These are phyloP conservation scores for Halenospora varia DNA, from an alignment of 495 filamentous ascomycete species.

Conservation along the genomic window DNA sequence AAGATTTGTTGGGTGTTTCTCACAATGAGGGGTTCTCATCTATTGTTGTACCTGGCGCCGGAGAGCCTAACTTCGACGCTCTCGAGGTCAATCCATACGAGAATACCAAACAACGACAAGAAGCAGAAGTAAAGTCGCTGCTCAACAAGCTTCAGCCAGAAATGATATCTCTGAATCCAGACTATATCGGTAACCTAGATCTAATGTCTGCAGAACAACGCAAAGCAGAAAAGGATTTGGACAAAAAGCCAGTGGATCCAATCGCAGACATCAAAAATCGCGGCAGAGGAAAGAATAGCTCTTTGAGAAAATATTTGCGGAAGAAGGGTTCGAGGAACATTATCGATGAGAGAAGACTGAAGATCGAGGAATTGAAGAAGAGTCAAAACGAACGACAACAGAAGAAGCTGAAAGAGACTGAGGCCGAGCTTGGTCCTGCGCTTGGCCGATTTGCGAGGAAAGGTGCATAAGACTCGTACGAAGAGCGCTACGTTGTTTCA, in stretches of 20 bases:
- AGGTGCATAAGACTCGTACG: slow-evolving; percentile 11
- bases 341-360: slow-evolving; percentile 79
- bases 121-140: slow-evolving; percentile 82
- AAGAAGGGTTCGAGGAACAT: slow-evolving; percentile 90
- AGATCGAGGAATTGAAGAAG: slow-evolving; percentile 63
- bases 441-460: slow-evolving; percentile 64
- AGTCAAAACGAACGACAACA: slow-evolving; percentile 57
- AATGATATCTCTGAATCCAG: slow-evolving; percentile 93
- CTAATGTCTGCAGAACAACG: slow-evolving; percentile 67
- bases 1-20: slow-evolving; percentile 82
- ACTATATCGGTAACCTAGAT: slow-evolving; percentile 84
- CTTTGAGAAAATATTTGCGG: slow-evolving; percentile 76
- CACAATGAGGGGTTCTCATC: slow-evolving; percentile 86
- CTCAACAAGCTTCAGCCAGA: slow-evolving; percentile 93
- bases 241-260: slow-evolving; percentile 64
- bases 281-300: slow-evolving; percentile 88
- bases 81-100: slow-evolving; percentile 97
- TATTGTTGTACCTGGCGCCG: slow-evolving; percentile 85
- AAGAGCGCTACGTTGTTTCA: neutral
- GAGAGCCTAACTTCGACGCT: slow-evolving; percentile 94
- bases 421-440: slow-evolving; percentile 65
- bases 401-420: slow-evolving; percentile 56
- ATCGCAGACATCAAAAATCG: slow-evolving; percentile 65
- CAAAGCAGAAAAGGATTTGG: slow-evolving; percentile 69
- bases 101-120: slow-evolving; percentile 85